These are phyloP conservation scores for Pseudogymnoascus pannorum DNA, from an alignment of 2,329 filamentous ascomycete species.

Conservation along the genomic window DNA sequence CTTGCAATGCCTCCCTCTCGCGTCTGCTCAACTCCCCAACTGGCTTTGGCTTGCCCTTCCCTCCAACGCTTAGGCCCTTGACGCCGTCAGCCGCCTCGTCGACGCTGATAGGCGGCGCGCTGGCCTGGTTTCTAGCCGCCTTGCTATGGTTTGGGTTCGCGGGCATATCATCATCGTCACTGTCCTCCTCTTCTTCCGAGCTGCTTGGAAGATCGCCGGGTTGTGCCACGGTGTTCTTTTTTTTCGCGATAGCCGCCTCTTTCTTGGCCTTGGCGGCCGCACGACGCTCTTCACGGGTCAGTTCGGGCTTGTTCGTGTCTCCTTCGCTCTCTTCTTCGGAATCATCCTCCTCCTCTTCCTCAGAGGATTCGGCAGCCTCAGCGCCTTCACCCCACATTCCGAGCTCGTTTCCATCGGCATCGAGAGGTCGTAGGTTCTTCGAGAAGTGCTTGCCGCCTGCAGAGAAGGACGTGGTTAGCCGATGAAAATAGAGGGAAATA, in stretches of 20 bases:
- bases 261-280: conserved; percentile 86
- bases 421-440: conserved; percentile 78
- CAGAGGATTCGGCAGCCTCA: conserved; percentile 41
- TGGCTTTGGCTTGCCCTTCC: conserved; percentile 35
- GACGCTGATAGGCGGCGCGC: conserved; percentile 33
- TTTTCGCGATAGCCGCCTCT: conserved; percentile 74
- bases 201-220: conserved; percentile 80
- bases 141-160: conserved; percentile 90
- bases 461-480: conserved; percentile 16
- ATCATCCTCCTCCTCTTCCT: conserved; percentile 46
- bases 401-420: conserved; percentile 80
- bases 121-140: conserved; percentile 55
- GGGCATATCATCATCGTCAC: conserved; percentile 58
- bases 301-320: conserved; percentile 41
- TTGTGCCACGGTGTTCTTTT: conserved; percentile 63
- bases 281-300: conserved; percentile 82
- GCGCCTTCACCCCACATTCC: conserved; percentile 58
- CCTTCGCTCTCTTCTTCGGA: conserved; percentile 42
- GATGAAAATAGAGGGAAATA: not conserved
- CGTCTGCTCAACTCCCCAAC: conserved; percentile 53
- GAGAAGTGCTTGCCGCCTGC: conserved; percentile 93
- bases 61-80: conserved; percentile 43
- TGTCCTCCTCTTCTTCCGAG: conserved; percentile 51
- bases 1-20: conserved; percentile 74
- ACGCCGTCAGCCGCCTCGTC: conserved; percentile 48